Evolutionary conservation across 495 filamentous ascomycete species (phyloP), one percentile per base, ranked within the genome.

Genomic region (Penicillium taxi): DNA sequence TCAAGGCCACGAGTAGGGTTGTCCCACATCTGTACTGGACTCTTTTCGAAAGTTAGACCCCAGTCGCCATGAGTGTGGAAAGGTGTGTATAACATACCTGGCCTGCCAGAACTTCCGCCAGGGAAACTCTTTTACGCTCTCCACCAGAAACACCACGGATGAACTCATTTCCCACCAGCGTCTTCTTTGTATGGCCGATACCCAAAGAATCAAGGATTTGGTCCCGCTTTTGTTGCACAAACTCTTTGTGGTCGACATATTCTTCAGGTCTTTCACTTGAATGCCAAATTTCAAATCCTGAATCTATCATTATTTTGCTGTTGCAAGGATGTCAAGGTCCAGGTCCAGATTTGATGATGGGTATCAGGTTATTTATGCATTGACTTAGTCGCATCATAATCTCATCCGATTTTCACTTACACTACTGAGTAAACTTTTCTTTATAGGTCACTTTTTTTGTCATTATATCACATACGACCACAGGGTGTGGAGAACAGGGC

Each of bases 11-110:
- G 68, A 4, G 84, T 91, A 26, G 77, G 82, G 21, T 82, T 80
- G 49, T 90, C 86, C 86, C 86, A 93, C 64, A 84, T 83, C 50
- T 87, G 83, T n/a, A 93, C 64, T 2, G 81, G 79, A 16, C 77
- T 79, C 56, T 66, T 26, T 5, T n/a, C n/a, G n/a, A n/a, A n/a
- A n/a, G n/a, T n/a, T n/a, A n/a, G n/a, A n/a, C n/a, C n/a, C n/a
- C n/a, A n/a, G 25, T 27, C 2, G 31, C 17, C 8, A 19, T 33
- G 9, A 20, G 17, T 33, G 4, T 25, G 5, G 9, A 22, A 14
- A 17, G 32, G 17, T 14, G 5, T 11, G 12, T 28, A 4, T 12
- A 26, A 22, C 70, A 6, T 32, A 59, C 58, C 52, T 78, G 74
- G 6, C 75, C 70, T 9, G 86, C 66, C 31, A 78, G 70, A 8